These are phyloP conservation scores for Aspergillus fructus DNA, from an alignment of 2,329 filamentous ascomycete species.

Conservation along the genomic window DNA sequence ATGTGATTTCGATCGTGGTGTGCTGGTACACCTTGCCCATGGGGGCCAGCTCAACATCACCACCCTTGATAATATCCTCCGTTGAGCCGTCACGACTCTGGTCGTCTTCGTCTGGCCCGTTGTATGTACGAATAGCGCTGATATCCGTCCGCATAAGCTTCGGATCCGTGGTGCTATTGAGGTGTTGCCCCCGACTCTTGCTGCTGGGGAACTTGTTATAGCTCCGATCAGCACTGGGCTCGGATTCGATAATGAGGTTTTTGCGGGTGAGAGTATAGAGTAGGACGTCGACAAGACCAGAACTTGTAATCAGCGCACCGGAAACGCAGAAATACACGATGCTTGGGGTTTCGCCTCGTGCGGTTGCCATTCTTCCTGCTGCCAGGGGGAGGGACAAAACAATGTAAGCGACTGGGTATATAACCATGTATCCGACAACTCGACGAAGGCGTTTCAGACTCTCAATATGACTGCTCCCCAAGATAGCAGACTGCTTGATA, in stretches of 20 bases:
- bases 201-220: conserved; percentile 33
- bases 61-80: conserved; percentile 42
- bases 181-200: conserved; percentile 29
- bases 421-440: conserved; percentile 48
- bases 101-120: conserved; percentile 22
- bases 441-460: conserved; percentile 42
- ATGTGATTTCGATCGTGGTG: conserved; percentile 45
- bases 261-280: conserved; percentile 59
- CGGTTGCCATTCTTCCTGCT: conserved; percentile 45
- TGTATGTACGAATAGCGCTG: conserved; percentile 20
- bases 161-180: conserved; percentile 31
- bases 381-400: conserved; percentile 64
- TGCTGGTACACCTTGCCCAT: conserved; percentile 45
- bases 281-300: conserved; percentile 59
- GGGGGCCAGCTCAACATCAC: conserved; percentile 29
- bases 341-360: conserved; percentile 32
- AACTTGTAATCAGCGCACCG: conserved; percentile 58
- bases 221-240: conserved; percentile 39
- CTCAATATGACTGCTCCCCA: conserved; percentile 37
- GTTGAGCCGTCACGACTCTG: conserved; percentile 43
- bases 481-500: conserved; percentile 39
- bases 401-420: conserved; percentile 55
- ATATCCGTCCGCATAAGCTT: conserved; percentile 21
- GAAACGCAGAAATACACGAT: conserved; percentile 51
- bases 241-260: conserved; percentile 54